These are phyloP conservation scores for Erythrophleum ivorense DNA, from an alignment of 331 rosid species.

Conservation along the genomic window DNA sequence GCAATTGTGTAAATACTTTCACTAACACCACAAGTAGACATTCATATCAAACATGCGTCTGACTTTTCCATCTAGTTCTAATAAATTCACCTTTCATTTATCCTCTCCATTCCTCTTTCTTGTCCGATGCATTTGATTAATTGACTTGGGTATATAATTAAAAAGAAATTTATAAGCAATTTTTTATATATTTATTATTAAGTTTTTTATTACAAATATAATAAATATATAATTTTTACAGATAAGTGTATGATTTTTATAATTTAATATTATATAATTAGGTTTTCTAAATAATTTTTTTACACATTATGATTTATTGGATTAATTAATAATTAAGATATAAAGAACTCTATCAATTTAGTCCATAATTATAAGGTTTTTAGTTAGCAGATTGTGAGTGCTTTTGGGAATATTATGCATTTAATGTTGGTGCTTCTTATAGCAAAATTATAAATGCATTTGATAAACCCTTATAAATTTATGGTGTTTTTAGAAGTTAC, in stretches of 20 bases:
- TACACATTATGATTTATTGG: not conserved
- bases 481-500: too few relatives aligned
- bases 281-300: too few relatives aligned
- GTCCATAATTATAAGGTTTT: not conserved
- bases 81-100: constrained; percentile 47
- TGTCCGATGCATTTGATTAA: not conserved
- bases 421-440: not conserved
- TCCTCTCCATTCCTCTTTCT: constrained; percentile 10
- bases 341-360: not conserved
- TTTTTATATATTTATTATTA: not conserved
- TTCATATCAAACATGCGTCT: constrained; percentile 70
- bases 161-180: not conserved
- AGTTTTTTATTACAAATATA: not conserved
- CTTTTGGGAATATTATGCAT: not conserved
- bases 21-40: constrained; percentile 61
- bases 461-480: too few relatives aligned
- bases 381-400: not conserved
- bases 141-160: not conserved
- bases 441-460: too few relatives aligned
- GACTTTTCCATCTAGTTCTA: constrained; percentile 58
- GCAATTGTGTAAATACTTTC: constrained; percentile 65
- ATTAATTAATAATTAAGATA: not conserved
- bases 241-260: not conserved
- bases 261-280: too few relatives aligned
- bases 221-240: not conserved